A percentile compares a stretch with the other conserved stretches of the same genome.
These are phyloP conservation scores for Vitellaria paradoxa DNA, from an alignment of 179 eudicot genomes.

Conservation along the genomic window DNA sequence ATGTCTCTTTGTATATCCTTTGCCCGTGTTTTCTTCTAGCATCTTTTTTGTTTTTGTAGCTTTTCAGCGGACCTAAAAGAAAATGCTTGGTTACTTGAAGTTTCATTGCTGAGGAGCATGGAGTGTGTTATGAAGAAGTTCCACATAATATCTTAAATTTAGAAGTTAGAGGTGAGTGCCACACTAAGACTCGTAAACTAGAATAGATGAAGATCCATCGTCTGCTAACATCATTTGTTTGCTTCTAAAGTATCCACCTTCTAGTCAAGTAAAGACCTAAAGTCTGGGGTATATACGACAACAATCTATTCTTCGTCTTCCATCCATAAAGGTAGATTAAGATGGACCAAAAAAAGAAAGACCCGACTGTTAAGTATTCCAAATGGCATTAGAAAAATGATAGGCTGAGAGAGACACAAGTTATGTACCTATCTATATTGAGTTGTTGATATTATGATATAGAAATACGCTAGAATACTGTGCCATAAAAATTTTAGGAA, in stretches of 20 bases:
- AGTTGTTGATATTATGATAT: not conserved
- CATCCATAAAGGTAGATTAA: not conserved
- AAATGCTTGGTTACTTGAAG: not conserved
- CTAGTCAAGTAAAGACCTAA: not conserved
- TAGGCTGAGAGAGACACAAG: not conserved
- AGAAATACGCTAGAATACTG: not conserved
- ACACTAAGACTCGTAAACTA: too few relatives aligned
- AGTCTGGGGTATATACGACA: not conserved
- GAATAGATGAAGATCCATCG: not conserved
- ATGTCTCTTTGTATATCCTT: not conserved
- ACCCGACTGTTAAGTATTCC: not conserved
- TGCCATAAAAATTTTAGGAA: not conserved
- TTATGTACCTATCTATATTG: not conserved
- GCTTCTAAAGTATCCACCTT: not conserved
- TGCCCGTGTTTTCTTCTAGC: not conserved
- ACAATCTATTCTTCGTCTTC: not conserved
- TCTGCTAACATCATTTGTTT: not conserved
- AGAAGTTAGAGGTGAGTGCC: not conserved
- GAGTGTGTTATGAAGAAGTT: not conserved
- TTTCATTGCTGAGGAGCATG: not conserved
- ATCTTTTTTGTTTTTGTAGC: not conserved
- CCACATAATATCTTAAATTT: not conserved
- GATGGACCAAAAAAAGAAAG: not conserved
- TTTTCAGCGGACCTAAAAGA: not conserved
- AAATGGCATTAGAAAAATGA: not conserved